phyloP scores from a whole-genome alignment of 192 early-diverging fungal species.

The Geosiphon pyriformis region DNA sequence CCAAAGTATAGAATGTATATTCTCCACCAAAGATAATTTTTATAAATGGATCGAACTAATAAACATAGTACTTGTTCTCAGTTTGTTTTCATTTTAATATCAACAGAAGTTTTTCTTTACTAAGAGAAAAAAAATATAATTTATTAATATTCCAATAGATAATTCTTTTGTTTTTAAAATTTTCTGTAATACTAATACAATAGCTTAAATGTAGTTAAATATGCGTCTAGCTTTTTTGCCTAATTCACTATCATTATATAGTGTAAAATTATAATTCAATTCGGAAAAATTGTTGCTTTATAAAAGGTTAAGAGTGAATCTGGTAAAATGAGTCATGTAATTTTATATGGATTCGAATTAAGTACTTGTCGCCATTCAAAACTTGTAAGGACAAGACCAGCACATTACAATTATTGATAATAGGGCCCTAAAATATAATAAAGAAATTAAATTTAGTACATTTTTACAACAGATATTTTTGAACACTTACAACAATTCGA shows the following conservation, averaged over 20 bases:
- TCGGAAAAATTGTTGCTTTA: constrained; percentile 17
- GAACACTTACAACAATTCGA: constrained; percentile 15
- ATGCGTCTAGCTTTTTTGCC: not conserved
- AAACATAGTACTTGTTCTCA: constrained; percentile 4
- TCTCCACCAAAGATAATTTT: constrained; percentile 14
- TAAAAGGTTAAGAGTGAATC: constrained; percentile 1
- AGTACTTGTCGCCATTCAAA: constrained; percentile 11
- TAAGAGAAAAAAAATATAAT: constrained; percentile 16
- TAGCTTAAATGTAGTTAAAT: constrained; percentile 21
- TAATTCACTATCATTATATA: constrained; percentile 7
- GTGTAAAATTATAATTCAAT: not conserved
- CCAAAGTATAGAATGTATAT: constrained; percentile 6
- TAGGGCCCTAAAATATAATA: constrained; percentile 16
- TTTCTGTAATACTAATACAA: too few species aligned
- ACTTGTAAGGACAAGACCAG: constrained; percentile 22
- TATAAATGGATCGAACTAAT: constrained; percentile 12
- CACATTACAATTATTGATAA: constrained; percentile 22
- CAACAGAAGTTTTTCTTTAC: constrained; percentile 1
- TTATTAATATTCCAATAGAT: constrained; percentile 8
- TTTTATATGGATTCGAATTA: constrained; percentile 17
- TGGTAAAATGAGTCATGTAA: constrained; percentile 11
- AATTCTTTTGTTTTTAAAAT: too few species aligned
- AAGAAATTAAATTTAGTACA: constrained; percentile 5
- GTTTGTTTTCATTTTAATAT: not conserved
- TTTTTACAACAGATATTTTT: constrained; percentile 11